Conservation (phyloP, 23 red algal species). For the Gracilariopsis chorda region DNA sequence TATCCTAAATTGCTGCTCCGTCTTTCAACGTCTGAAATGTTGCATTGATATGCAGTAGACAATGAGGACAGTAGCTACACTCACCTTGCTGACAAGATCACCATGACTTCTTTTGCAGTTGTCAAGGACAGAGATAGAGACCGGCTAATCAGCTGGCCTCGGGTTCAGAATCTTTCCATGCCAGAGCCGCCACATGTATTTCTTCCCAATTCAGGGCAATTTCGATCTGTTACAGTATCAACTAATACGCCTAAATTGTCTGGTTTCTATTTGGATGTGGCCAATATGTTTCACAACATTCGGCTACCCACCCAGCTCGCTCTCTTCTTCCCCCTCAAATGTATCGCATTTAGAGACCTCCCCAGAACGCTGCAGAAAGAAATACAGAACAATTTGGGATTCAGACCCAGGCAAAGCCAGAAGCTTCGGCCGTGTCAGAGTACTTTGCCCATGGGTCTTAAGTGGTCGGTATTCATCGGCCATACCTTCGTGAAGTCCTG, state of each 20-base stretch:
- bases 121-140: not conserved
- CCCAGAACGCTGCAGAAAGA: not conserved
- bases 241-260: not conserved
- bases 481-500: not conserved
- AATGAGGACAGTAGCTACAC: not conserved
- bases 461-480: not conserved
- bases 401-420: not conserved
- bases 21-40: not conserved
- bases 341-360: not conserved
- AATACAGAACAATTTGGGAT: not conserved
- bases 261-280: conserved; percentile 10
- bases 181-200: not conserved
- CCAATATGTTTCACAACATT: no score
- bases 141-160: conserved; percentile 1
- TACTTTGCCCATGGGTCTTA: conserved; percentile 4
- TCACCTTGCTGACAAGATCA: not conserved
- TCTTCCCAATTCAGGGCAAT: not conserved
- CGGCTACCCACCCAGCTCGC: not conserved
- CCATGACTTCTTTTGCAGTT: not conserved
- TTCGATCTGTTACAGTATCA: not conserved
- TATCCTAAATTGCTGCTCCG: not conserved
- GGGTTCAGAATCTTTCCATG: conserved; percentile 8
- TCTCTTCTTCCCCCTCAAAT: not conserved
- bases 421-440: not conserved
- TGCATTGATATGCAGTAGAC: not conserved